phyloP scores from a whole-genome alignment of 306 rosid genomes.

The Calophaca sinica region DNA sequence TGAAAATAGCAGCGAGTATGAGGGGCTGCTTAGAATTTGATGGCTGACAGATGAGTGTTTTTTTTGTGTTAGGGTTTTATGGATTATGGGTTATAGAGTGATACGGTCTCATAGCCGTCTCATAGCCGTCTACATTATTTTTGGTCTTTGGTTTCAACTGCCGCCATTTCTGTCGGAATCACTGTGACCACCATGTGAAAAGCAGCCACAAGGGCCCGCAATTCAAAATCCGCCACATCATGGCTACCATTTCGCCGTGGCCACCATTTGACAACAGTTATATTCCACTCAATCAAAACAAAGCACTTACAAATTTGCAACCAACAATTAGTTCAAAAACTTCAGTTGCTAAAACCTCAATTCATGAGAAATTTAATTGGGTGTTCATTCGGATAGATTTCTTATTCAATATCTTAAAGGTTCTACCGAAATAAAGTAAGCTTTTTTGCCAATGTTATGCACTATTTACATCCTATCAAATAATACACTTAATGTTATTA shows the following conservation, averaged over 20 bases:
- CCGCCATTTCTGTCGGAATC: too few species aligned
- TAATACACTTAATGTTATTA: constrained; percentile 14
- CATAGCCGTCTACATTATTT: not conserved
- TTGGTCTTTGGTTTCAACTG: not conserved
- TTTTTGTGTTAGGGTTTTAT: not conserved
- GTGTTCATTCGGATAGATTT: not conserved
- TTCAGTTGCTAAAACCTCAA: not conserved
- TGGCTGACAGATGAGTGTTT: not conserved
- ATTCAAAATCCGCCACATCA: not conserved
- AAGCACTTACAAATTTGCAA: not conserved
- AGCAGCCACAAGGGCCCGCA: not conserved
- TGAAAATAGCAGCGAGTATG: not conserved
- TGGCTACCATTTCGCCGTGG: not conserved
- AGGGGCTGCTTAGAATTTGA: not conserved
- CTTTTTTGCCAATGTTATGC: too few species aligned
- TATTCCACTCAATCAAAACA: not conserved
- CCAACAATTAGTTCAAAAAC: not conserved
- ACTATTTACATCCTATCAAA: not conserved
- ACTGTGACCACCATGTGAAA: too few species aligned
- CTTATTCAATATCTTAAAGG: not conserved
- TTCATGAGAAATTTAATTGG: not conserved
- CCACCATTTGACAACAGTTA: not conserved
- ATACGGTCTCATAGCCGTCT: not conserved
- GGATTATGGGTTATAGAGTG: not conserved
- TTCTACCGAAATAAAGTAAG: not conserved